Evolutionary conservation across 345 rosid species (phyloP), one percentile per base, ranked within the genome.

Genomic region (Boechera retrofracta): DNA sequence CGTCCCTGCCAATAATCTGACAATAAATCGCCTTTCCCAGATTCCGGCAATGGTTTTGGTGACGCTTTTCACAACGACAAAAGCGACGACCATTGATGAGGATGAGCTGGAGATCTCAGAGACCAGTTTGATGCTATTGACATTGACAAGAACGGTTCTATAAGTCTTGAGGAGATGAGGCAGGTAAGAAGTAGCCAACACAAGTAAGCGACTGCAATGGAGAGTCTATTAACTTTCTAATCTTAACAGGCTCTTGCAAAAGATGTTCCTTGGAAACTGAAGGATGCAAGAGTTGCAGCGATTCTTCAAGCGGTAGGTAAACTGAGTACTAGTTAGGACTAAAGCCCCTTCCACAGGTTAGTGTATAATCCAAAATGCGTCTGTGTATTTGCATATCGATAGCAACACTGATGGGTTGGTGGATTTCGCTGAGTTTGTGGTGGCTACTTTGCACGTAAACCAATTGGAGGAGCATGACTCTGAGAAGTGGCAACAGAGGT

Each of bases 121-220:
- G 98, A 94, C 84, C 98, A 92, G 74, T 92, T 94, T 82, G 96
- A 85, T 83, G 97, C 98, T 28, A 94, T 94, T 77, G 98, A 94
- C 82, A 88, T 88, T 36, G 98, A 94, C 75, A 94, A 90, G 83
- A 94, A 89, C 75, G 98, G 98, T 75, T 69, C 96, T 32, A 94
- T 92, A 45, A 92, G 97, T 76, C 97, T 92, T 66, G 98, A 94
- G 65, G 98, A 94, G 85, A 90, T 94, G 98, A 85, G 98, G 77
- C 95, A 87, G 93, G 98, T 88, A 64, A 73, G 41, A 52, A 8
- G 10, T 29, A 16, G 36, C 41, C 24, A 68, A 33, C 57, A 47
- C 57, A 13, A 47, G 54, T 6, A 35, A 72, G 28, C 29, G 9
- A 29, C 9, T 47, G 9, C 9, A 47, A 28, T 12, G 13, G 12